phyloP scores from a whole-genome alignment of 2,329 filamentous ascomycete genomes.

The Leptographium galeiforme region DNA sequence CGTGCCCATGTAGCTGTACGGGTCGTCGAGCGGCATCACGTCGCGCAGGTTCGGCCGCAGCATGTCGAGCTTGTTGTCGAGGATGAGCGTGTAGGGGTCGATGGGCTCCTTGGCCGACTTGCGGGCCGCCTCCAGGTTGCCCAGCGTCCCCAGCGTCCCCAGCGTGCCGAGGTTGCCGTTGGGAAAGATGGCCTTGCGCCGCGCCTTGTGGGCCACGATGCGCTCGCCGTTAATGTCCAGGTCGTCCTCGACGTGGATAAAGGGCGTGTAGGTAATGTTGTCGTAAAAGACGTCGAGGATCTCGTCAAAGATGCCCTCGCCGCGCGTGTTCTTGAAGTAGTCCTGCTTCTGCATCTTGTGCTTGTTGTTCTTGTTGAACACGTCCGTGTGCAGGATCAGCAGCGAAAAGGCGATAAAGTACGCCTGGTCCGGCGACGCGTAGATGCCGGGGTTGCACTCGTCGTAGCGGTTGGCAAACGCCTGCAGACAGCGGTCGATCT shows the following conservation, averaged over 20 bases:
- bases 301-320: constrained; percentile 85
- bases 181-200: constrained; percentile 57
- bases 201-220: constrained; percentile 55
- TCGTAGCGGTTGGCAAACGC: constrained; percentile 94
- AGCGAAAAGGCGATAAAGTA: constrained; percentile 97
- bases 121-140: constrained; percentile 44
- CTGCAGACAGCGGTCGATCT: constrained; percentile 89
- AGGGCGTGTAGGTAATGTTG: constrained; percentile 95
- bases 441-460: constrained; percentile 96
- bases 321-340: constrained; percentile 88
- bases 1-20: constrained; percentile 77
- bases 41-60: constrained; percentile 79
- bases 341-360: constrained; percentile 95
- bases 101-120: constrained; percentile 68
- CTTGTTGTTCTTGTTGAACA: constrained; percentile 99
- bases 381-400: constrained; percentile 89
- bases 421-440: constrained; percentile 80
- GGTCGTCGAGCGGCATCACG: constrained; percentile 83
- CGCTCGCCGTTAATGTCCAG: constrained; percentile 66
- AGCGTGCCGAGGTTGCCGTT: constrained; percentile 32
- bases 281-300: constrained; percentile 95
- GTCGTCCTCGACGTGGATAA: constrained; percentile 94
- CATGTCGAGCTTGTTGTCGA: constrained; percentile 75
- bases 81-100: constrained; percentile 87
- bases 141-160: too few relatives aligned